phyloP scores from a whole-genome alignment of 768 basidiomycete species.

The Psilocybe tampanensis region DNA sequence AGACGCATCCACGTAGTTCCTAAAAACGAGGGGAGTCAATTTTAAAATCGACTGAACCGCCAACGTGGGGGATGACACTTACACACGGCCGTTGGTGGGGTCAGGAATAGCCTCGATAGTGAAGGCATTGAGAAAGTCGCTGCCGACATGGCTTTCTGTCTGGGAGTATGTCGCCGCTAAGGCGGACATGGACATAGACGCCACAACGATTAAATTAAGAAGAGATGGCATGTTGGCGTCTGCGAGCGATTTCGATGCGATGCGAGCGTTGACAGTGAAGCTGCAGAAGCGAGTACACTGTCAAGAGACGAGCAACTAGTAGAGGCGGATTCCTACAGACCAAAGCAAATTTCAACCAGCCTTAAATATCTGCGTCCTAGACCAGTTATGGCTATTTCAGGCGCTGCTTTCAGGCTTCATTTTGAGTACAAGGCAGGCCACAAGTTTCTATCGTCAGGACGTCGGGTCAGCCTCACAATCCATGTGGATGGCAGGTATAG shows the following conservation, averaged over 20 bases:
- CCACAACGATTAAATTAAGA: constrained; percentile 13
- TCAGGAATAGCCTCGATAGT: constrained; percentile 50
- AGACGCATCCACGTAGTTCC: constrained; percentile 46
- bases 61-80: constrained; percentile 19
- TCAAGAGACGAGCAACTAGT: neutral
- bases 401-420: neutral
- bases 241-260: neutral
- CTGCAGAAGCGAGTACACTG: constrained; percentile 1
- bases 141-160: constrained; percentile 46
- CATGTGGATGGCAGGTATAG: constrained; percentile 16
- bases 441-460: constrained; percentile 13
- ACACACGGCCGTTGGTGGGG: constrained; percentile 71
- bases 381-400: neutral
- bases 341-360: neutral
- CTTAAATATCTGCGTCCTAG: constrained; percentile 8
- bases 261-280: neutral
- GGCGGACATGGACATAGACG: constrained; percentile 30
- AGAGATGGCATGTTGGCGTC: constrained; percentile 16
- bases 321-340: neutral
- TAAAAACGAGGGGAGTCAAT: constrained; percentile 14
- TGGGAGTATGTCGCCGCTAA: constrained; percentile 42
- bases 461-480: constrained; percentile 11
- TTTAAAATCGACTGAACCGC: neutral
- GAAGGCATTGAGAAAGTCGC: constrained; percentile 55
- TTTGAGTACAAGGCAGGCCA: neutral